Conservation (phyloP, 1,284 basidiomycete species). For the Amylostereum areolatum region DNA sequence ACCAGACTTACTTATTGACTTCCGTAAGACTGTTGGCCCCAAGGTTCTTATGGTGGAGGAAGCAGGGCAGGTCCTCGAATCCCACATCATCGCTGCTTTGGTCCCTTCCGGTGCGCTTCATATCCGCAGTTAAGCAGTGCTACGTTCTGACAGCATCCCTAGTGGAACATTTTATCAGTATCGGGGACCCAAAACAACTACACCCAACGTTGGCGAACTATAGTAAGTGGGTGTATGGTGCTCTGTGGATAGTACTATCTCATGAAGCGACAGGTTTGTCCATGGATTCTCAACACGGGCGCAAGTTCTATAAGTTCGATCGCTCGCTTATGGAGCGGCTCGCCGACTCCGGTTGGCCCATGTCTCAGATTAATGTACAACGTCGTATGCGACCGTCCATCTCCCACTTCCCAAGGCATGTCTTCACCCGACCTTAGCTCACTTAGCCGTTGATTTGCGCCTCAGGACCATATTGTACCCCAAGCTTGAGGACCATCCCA, state of each 20-base stretch:
- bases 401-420: constrained; percentile 31
- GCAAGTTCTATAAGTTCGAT: constrained; percentile 35
- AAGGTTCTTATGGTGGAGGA: constrained; percentile 35
- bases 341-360: constrained; percentile 28
- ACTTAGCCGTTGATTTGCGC: neutral
- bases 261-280: constrained; percentile 26
- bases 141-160: constrained; percentile 2
- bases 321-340: constrained; percentile 44
- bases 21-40: constrained; percentile 26
- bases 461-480: constrained; percentile 54
- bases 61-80: constrained; percentile 74
- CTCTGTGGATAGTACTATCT: too few relatives aligned
- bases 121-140: constrained; percentile 5
- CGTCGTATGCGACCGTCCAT: constrained; percentile 40
- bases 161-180: constrained; percentile 60
- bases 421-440: neutral
- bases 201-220: constrained; percentile 63
- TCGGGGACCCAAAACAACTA: constrained; percentile 69
- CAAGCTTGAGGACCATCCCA: constrained; percentile 46
- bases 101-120: constrained; percentile 38
- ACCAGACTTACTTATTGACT: too few relatives aligned
- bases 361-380: constrained; percentile 36
- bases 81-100: constrained; percentile 58
- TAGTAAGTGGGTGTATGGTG: constrained; percentile 30
- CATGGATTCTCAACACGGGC: constrained; percentile 30